Evolutionary conservation across 208 protist genomes (phyloP), one percentile per base, ranked within the genome.

Genomic region (Trypanosoma lewisi): DNA sequence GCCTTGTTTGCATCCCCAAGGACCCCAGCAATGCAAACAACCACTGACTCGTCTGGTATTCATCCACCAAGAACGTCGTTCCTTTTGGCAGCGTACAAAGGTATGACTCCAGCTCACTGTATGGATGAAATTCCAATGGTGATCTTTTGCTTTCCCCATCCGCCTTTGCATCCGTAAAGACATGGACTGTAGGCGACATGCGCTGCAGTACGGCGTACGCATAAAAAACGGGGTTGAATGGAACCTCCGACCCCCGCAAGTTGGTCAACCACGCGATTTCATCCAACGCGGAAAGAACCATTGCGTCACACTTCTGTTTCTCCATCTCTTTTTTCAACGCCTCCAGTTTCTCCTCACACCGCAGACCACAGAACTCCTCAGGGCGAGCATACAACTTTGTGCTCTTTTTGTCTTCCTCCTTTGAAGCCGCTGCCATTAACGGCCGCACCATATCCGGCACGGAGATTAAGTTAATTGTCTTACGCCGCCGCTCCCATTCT

Each of bases 231-330:
- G 94, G 90, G 75, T 94, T 97, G 77, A 85, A 94, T 4, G 77
- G 67, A n/a, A 96, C 86, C 57, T 97, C 92, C 19, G 48, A 49
- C 25, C 91, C 91, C 42, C 94, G 87, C 17, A 98, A 70, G 73
- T 98, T 98, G 0, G 93, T 93, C 8, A 97, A 65, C 92, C 92
- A 98, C 16, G 89, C 89, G 34, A 98, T 66, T 67, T 98, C 94
- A 57, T 97, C 92, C 21, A 98, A 74, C 14, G 91, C 87, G 0
- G 92, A 95, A 28, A 98, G 75, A 1, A 97, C 45, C 34, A 88
- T 77, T 11, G 83, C 30, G 33, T 91, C 73, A 55, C 80, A 85
- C 14, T 83, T 45, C 19, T 85, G 37, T 57, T 80, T 76, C 58
- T 78, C 45, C 52, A 95, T 27, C 31, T 74, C 70, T 36, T 31